Base-by-base conservation (phyloP, 192 early-diverging fungal genomes). In the Coemansia pectinata region DNA sequence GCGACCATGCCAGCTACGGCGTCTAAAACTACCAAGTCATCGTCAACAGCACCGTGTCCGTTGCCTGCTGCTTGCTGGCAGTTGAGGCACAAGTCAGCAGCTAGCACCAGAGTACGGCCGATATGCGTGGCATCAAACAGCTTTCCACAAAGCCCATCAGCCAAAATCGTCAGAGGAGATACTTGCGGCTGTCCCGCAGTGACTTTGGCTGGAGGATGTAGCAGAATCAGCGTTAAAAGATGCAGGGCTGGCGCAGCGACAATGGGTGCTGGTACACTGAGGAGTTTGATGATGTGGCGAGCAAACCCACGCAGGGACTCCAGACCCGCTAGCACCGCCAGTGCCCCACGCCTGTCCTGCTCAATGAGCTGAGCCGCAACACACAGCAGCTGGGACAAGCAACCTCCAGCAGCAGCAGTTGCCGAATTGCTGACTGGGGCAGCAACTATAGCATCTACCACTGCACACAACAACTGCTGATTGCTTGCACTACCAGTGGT, bases 111-210 rank as follows among this genome's bases (percentile, higher is more conserved):
- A 6, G 80, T 82, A 12, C 75, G 74, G 2, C 19, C 64, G 19
- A 82, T 70, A 34, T 82, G 80, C 5, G 53, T 12, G 1, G 42
- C 57, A 42, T 82, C 80, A 63, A 82, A 82, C 2, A 82, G 80
- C 21, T 82, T 82, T 5, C 67, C 62, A n/a, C 68, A 44, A 25
- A 76, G 71, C 36, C 57, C 62, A 3, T 55, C 45, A 14, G 75
- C 68, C 6, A 82, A 62, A 9, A 53, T 47, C 5, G 36, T 40
- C 42, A 82, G 61, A 3, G 75, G 53, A 25, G 67, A 8, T 47
- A 53, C 19, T n/a, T 34, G 25, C 48, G 36, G 36, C 29, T 36
- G 25, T 4, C 21, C 17, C 1, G 38, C 31, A 2, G 8, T 27
- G 25, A n/a, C 14, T 15, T 23, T 15, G 19, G 61, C 47, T 0